These are phyloP conservation scores for Ophiosphaerella korrae DNA, from an alignment of 2,329 filamentous ascomycete species.

Conservation along the genomic window DNA sequence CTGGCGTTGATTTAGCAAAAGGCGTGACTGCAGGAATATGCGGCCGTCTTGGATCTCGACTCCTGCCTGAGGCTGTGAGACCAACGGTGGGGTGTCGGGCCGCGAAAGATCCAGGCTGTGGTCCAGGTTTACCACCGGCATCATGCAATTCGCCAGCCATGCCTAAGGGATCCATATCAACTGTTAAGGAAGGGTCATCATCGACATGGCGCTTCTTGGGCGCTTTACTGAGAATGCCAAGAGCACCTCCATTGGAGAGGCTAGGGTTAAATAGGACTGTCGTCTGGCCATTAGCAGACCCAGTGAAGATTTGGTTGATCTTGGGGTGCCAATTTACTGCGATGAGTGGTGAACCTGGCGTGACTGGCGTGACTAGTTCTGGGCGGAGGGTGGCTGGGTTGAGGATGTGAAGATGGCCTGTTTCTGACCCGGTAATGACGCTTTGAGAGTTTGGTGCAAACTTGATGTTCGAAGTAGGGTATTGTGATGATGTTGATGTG, in stretches of 20 bases:
- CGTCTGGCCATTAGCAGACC: conserved; percentile 87
- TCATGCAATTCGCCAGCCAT: conserved; percentile 82
- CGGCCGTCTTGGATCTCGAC: conserved; percentile 81
- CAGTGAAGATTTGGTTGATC: conserved; percentile 94
- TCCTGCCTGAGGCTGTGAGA: conserved; percentile 76
- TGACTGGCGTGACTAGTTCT: conserved; percentile 87
- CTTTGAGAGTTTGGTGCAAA: conserved; percentile 85
- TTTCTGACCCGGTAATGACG: conserved; percentile 86
- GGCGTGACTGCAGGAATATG: conserved; percentile 84
- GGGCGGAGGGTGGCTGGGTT: conserved; percentile 88
- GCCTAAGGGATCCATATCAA: conserved; percentile 73
- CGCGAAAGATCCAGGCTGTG: conserved; percentile 54
- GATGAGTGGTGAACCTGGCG: conserved; percentile 79
- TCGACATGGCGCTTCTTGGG: conserved; percentile 96
- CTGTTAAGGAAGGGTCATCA: conserved; percentile 82
- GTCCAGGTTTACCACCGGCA: conserved; percentile 58
- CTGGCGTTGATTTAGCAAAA: conserved; percentile 87
- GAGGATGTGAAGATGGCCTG: conserved; percentile 86
- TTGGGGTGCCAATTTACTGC: conserved; percentile 90
- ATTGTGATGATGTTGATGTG: conserved; percentile 80
- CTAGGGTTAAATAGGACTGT: conserved; percentile 89
- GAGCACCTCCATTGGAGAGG: conserved; percentile 80
- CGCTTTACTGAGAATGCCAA: conserved; percentile 87
- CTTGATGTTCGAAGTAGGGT: conserved; percentile 82
- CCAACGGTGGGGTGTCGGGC: conserved; percentile 72